phyloP scores from a whole-genome alignment of 768 basidiomycete species.

The Boletus fagicola region DNA sequence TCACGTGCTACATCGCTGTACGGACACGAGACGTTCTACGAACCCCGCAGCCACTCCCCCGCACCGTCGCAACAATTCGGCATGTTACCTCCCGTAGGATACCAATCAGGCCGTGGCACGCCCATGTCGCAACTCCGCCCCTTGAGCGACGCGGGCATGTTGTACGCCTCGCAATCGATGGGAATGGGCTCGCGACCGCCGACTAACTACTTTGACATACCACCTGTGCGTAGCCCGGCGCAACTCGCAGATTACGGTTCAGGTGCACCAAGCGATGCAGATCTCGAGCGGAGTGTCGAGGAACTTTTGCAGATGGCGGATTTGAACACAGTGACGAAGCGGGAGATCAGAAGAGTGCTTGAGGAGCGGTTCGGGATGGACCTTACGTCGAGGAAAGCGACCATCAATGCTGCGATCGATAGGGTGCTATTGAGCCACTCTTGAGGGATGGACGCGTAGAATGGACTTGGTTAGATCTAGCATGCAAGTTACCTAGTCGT shows the following conservation, averaged over 20 bases:
- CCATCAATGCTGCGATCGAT: constrained; percentile 80
- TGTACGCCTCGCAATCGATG: constrained; percentile 62
- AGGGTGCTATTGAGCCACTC: constrained; percentile 56
- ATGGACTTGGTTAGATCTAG: constrained; percentile 26
- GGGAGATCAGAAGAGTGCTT: constrained; percentile 79
- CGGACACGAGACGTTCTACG: constrained; percentile 85
- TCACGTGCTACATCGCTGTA: constrained; percentile 79
- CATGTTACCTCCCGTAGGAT: constrained; percentile 58
- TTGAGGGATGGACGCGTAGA: constrained; percentile 18
- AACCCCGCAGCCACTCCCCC: constrained; percentile 71
- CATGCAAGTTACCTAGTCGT: constrained; percentile 8
- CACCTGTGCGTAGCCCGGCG: constrained; percentile 50
- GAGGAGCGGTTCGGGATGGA: constrained; percentile 83
- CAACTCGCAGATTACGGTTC: constrained; percentile 42
- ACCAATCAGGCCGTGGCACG: constrained; percentile 76
- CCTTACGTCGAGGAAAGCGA: constrained; percentile 64
- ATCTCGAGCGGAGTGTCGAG: constrained; percentile 74
- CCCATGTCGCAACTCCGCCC: constrained; percentile 49
- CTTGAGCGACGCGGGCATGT: constrained; percentile 33
- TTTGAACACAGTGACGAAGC: constrained; percentile 88
- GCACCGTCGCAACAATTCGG: constrained; percentile 63
- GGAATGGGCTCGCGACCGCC: constrained; percentile 66
- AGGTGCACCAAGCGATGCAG: constrained; percentile 59
- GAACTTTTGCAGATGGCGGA: constrained; percentile 75
- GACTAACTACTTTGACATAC: constrained; percentile 76